phyloP scores from a whole-genome alignment of 208 protist species.

The Crithidia sp. region DNA sequence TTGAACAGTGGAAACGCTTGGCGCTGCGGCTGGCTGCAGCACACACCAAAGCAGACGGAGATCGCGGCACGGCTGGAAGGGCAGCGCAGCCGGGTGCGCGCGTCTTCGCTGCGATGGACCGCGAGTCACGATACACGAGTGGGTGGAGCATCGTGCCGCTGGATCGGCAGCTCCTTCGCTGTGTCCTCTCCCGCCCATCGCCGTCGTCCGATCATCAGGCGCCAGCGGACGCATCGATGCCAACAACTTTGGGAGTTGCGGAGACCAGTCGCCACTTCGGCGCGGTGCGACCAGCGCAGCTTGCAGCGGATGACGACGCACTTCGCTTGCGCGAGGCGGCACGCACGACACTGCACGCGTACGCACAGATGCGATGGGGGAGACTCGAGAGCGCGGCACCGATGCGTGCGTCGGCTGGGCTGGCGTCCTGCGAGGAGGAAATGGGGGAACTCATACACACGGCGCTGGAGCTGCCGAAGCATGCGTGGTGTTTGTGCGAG shows the following conservation, averaged over 20 bases:
- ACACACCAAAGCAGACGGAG: not conserved
- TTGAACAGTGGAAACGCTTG: conserved; percentile 20
- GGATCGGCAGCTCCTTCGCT: conserved; percentile 1
- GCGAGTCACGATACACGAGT: not conserved
- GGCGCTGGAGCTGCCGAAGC: conserved; percentile 10
- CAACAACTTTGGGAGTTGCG: no score
- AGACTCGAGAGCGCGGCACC: not conserved
- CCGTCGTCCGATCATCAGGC: no score
- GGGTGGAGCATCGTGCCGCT: conserved; percentile 17
- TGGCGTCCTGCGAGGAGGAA: conserved; percentile 2
- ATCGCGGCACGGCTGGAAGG: not conserved
- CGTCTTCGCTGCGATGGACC: conserved; percentile 18
- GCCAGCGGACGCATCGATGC: no score
- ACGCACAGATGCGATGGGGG: conserved; percentile 21
- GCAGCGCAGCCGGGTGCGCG: not conserved
- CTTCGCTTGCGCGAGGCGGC: not conserved
- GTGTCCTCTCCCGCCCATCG: no score
- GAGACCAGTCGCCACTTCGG: not conserved
- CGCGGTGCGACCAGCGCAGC: not conserved
- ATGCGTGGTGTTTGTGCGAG: conserved; percentile 21
- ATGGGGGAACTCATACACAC: conserved; percentile 11
- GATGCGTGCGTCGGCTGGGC: not conserved
- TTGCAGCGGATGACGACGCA: not conserved
- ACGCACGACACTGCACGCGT: conserved; percentile 1
- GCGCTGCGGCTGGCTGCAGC: conserved; percentile 2